These are phyloP conservation scores for Pugionium cornutum DNA, from an alignment of 345 rosid genomes.

Conservation along the genomic window DNA sequence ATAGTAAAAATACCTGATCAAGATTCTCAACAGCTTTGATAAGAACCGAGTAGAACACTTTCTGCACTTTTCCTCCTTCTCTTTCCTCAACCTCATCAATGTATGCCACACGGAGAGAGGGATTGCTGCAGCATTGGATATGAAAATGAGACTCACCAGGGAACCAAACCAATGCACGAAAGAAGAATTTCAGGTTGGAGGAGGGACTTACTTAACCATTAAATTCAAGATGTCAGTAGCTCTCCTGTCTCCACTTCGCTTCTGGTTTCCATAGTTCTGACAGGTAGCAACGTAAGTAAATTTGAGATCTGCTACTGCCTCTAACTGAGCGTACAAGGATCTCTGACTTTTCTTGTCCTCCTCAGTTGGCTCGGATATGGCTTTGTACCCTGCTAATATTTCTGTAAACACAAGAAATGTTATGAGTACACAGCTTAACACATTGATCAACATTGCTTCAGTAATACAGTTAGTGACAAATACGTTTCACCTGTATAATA, in stretches of 20 bases:
- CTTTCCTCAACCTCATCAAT: slow-evolving; percentile 97
- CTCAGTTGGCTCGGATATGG: slow-evolving; percentile 74
- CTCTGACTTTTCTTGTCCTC: slow-evolving; percentile 90
- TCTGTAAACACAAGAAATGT: slow-evolving; percentile 53
- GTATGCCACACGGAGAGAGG: slow-evolving; percentile 93
- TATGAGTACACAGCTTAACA: slow-evolving; percentile 5
- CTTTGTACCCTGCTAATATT: slow-evolving; percentile 93
- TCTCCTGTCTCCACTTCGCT: slow-evolving; percentile 87
- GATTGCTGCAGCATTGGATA: slow-evolving; percentile 60
- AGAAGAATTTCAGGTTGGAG: slow-evolving; percentile 4
- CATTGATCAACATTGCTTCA: slow-evolving; percentile 17
- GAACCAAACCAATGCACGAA: slow-evolving; percentile 21
- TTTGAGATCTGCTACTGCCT: slow-evolving; percentile 95
- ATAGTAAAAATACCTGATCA: slow-evolving; percentile 69
- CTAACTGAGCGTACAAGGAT: slow-evolving; percentile 75
- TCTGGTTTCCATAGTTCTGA: slow-evolving; percentile 91
- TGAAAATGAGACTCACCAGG: slow-evolving; percentile 26
- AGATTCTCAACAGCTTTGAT: slow-evolving; percentile 84
- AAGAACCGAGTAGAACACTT: slow-evolving; percentile 88
- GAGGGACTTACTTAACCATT: slow-evolving; percentile 89
- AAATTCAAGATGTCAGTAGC: slow-evolving; percentile 93
- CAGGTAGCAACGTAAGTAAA: slow-evolving; percentile 97
- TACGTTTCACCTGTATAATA: slow-evolving; percentile 9
- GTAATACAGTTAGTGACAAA: slow-evolving; percentile 3
- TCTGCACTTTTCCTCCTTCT: slow-evolving; percentile 66